phyloP scores from a whole-genome alignment of 2,329 filamentous ascomycete species.

The Colletotrichum sp. region DNA sequence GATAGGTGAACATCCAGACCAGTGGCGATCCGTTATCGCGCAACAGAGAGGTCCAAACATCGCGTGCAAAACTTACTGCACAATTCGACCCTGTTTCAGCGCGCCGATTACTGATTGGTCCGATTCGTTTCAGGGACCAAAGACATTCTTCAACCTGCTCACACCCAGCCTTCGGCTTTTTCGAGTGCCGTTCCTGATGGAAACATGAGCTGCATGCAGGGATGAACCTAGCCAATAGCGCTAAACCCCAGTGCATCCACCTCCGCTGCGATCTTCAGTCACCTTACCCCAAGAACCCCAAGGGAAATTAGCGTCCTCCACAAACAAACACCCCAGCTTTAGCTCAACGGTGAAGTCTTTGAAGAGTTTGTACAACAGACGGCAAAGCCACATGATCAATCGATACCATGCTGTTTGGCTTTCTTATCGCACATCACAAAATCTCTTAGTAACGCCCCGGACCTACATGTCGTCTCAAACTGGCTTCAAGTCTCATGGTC shows the following conservation, averaged over 20 bases:
- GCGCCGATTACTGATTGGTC: not conserved
- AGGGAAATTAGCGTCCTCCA: not conserved
- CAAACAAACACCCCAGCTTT: not conserved
- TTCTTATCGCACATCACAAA: not conserved
- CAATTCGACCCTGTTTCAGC: not conserved
- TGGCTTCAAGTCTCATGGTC: not conserved
- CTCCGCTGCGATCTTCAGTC: not conserved
- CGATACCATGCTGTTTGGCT: not conserved
- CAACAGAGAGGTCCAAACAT: not conserved
- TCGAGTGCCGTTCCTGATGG: not conserved
- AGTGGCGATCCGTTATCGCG: not conserved
- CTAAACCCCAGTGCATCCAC: not conserved
- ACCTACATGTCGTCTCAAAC: not conserved
- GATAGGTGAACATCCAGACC: not conserved
- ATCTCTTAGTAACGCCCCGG: not conserved
- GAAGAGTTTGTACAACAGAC: fast-evolving
- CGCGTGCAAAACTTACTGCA: not conserved
- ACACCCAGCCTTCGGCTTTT: not conserved
- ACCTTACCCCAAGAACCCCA: not conserved
- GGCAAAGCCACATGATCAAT: not conserved
- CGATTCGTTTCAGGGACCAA: not conserved
- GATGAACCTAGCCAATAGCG: not conserved
- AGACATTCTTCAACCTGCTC: not conserved
- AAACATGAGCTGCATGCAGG: not conserved
- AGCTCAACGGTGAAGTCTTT: not conserved